Conservation (phyloP, 345 rosid species). For the Cochlearia excelsa region DNA sequence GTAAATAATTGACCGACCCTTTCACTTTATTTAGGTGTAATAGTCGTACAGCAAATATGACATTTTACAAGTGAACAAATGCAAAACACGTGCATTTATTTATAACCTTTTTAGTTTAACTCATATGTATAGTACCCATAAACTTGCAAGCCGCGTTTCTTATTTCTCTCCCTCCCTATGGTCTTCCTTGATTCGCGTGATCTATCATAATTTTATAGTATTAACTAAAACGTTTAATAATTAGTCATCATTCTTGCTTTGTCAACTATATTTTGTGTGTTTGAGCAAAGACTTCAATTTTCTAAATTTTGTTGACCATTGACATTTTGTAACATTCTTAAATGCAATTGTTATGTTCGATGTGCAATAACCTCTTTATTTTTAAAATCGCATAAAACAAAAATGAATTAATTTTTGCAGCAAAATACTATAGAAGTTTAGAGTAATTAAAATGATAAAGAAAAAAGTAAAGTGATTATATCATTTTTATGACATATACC, state of each 20-base stretch:
- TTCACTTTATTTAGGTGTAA: not conserved
- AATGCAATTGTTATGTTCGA: too few relatives aligned
- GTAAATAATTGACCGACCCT: not conserved
- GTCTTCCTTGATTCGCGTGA: not conserved
- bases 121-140: not conserved
- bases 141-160: slow-evolving; percentile 10
- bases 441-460: too few relatives aligned
- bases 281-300: not conserved
- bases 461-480: too few relatives aligned
- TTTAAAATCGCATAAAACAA: too few relatives aligned
- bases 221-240: not conserved
- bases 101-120: not conserved
- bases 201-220: too few relatives aligned
- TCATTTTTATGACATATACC: too few relatives aligned
- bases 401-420: too few relatives aligned
- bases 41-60: slow-evolving; percentile 10
- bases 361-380: too few relatives aligned
- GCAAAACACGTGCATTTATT: slow-evolving; percentile 12
- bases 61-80: slow-evolving; percentile 3
- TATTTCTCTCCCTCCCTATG: not conserved
- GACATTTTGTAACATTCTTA: too few relatives aligned
- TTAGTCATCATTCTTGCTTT: not conserved
- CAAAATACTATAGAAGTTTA: too few relatives aligned
- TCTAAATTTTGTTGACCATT: too few relatives aligned
- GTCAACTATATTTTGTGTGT: not conserved